These are phyloP conservation scores for Shiraia sp. DNA, from an alignment of 2,329 filamentous ascomycete species.

Conservation along the genomic window DNA sequence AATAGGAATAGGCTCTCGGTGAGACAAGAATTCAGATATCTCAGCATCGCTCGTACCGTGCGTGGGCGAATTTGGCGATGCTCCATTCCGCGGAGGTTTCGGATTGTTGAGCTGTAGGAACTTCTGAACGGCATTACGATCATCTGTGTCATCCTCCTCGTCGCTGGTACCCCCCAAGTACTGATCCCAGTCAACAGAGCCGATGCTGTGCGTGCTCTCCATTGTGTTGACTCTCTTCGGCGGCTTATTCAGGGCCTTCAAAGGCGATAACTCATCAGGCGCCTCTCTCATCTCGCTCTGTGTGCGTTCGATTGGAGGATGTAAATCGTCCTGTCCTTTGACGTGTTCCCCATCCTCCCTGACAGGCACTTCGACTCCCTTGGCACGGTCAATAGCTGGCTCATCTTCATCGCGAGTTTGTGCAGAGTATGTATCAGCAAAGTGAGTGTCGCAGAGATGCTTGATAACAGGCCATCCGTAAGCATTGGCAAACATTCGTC, in stretches of 20 bases:
- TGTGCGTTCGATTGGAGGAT: constrained; percentile 46
- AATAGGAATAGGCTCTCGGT: constrained; percentile 21
- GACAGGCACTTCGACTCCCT: constrained; percentile 60
- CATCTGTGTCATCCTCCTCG: constrained; percentile 50
- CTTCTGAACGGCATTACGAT: constrained; percentile 42
- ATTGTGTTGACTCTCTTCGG: constrained; percentile 28
- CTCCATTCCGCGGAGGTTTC: constrained; percentile 19
- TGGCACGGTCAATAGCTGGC: constrained; percentile 69
- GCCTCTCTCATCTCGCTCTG: constrained; percentile 56
- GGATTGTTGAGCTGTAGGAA: constrained; percentile 37
- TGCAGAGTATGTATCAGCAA: constrained; percentile 73
- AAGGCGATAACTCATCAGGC: constrained; percentile 44
- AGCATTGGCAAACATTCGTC: constrained; percentile 94
- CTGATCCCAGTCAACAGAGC: constrained; percentile 55
- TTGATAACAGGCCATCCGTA: constrained; percentile 97
- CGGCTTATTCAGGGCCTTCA: constrained; percentile 28
- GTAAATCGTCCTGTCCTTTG: constrained; percentile 48
- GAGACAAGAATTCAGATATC: constrained; percentile 42
- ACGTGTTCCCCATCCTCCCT: constrained; percentile 69
- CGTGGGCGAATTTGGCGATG: constrained; percentile 19
- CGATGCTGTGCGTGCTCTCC: constrained; percentile 39
- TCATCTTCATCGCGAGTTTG: constrained; percentile 70
- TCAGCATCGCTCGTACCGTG: constrained; percentile 46
- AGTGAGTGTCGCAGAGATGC: constrained; percentile 93
- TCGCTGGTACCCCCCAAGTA: constrained; percentile 55